A percentile compares a stretch with the other conserved stretches of the same genome.
Conservation (phyloP, 768 basidiomycete genomes). For the Amanita rimosa region DNA sequence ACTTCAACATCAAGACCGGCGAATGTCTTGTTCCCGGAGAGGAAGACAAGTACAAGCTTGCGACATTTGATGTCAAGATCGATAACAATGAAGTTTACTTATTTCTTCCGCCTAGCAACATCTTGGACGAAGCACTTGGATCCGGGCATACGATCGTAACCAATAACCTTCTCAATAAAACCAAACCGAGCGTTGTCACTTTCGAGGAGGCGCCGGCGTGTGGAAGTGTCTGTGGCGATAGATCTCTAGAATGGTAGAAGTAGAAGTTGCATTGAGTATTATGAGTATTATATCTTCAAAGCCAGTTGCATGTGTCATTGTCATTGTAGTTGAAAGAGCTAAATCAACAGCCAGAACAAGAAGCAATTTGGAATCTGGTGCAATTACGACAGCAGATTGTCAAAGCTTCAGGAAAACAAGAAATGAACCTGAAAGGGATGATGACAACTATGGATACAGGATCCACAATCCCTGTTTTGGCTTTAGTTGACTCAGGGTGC, state of each 20-base stretch:
- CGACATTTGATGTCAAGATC: neutral
- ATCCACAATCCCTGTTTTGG: too few relatives aligned
- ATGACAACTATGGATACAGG: too few relatives aligned
- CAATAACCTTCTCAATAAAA: neutral
- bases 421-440: too few relatives aligned
- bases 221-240: neutral
- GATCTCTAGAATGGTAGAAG: constrained; percentile 1
- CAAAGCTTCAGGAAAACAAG: too few relatives aligned
- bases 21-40: constrained; percentile 2
- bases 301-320: too few relatives aligned
- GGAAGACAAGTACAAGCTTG: constrained; percentile 2
- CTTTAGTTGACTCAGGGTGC: too few relatives aligned
- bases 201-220: constrained; percentile 1
- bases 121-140: neutral
- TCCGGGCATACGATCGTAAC: neutral
- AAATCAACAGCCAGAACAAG: too few relatives aligned
- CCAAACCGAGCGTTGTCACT: neutral
- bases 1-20: constrained; percentile 1
- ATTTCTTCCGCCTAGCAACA: neutral
- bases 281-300: too few relatives aligned
- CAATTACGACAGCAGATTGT: too few relatives aligned
- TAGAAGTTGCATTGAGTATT: neutral
- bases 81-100: neutral
- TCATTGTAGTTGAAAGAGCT: too few relatives aligned
- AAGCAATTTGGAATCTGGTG: too few relatives aligned